Base-by-base conservation (phyloP, 1,284 basidiomycete species). In the Sanghuangporus weigelae region DNA sequence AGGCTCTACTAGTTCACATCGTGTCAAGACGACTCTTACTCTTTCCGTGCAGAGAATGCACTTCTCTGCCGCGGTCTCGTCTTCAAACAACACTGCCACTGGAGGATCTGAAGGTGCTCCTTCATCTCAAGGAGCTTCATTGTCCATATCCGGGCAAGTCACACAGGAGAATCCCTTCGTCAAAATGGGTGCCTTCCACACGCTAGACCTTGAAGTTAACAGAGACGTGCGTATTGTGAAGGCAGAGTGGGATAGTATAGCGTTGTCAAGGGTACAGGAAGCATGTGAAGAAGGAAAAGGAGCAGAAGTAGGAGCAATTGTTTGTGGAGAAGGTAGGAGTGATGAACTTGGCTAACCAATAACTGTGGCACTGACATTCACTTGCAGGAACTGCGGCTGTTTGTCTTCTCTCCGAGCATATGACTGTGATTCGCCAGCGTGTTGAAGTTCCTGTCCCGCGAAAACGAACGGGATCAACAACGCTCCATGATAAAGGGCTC, bases 251-350 rank as follows among this genome's bases (percentile, higher is more conserved):
- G 97, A 99, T 73, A 92, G 89, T 63, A 79, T 99, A 60, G 90
- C 95, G 6, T 74, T 93, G 23, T 84, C 89, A 58, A 81, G 96
- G 31, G 85, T 99, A 0, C 81, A 90, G 60, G 97, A 99, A 69
- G 86, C 94, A 40, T 94, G 93, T 63, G 81, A 93, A 56, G 94
- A 93, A n/a, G 95, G 95, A 21, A 81, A 90, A 69, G 94, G 96
- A 0, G 97, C 97, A 2, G 96, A 99, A 74, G 92, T 99, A 1
- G 97, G 93, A 8, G 97, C 97, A 0, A 84, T 99, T 16, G 93
- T 99, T 1, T 94, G 94, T 65, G 96, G 97, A 42, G 97, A 99
- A 80, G 89, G 85, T 83, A 63, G 19, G 63, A 38, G 31, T 10
- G 14, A 36, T 26, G 31, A 21, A 23, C 59, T 16, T 19, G 44